Percentiles rank a stretch among this genome's conserved stretches.
These are phyloP conservation scores for Fusarium transvaalense DNA, from an alignment of 2,329 filamentous ascomycete species.

Conservation along the genomic window DNA sequence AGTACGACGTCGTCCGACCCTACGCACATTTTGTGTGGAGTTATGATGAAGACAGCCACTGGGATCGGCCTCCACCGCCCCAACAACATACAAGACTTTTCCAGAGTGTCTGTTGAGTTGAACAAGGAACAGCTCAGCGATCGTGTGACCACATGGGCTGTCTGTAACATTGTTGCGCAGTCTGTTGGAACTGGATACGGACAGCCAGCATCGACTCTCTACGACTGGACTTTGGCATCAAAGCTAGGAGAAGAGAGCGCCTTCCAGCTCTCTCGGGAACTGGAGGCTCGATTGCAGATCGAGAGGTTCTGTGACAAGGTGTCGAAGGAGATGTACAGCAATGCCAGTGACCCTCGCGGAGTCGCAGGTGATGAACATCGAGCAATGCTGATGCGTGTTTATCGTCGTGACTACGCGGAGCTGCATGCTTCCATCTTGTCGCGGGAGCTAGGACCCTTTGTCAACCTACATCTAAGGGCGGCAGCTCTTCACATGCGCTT, in stretches of 20 bases:
- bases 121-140: constrained; percentile 85
- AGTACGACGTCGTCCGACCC: constrained; percentile 84
- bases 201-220: constrained; percentile 81
- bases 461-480: constrained; percentile 77
- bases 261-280: constrained; percentile 69
- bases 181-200: constrained; percentile 86
- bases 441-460: constrained; percentile 68
- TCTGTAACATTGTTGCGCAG: constrained; percentile 87
- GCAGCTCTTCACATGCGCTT: constrained; percentile 81
- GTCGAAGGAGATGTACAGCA: constrained; percentile 83
- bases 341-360: constrained; percentile 78
- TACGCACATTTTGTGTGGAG: constrained; percentile 83
- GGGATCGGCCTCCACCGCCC: constrained; percentile 85
- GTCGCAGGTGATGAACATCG: constrained; percentile 76
- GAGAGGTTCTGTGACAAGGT: constrained; percentile 83
- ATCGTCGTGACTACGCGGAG: constrained; percentile 73
- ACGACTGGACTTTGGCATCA: constrained; percentile 78
- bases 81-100: constrained; percentile 86
- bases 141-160: constrained; percentile 83
- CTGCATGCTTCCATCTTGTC: constrained; percentile 71
- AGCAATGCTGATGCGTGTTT: constrained; percentile 75
- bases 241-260: constrained; percentile 70
- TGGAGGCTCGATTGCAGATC: constrained; percentile 76
- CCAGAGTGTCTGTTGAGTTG: constrained; percentile 78
- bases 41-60: constrained; percentile 90